Base-by-base conservation (phyloP, 768 basidiomycete genomes). In the Russula compacta region DNA sequence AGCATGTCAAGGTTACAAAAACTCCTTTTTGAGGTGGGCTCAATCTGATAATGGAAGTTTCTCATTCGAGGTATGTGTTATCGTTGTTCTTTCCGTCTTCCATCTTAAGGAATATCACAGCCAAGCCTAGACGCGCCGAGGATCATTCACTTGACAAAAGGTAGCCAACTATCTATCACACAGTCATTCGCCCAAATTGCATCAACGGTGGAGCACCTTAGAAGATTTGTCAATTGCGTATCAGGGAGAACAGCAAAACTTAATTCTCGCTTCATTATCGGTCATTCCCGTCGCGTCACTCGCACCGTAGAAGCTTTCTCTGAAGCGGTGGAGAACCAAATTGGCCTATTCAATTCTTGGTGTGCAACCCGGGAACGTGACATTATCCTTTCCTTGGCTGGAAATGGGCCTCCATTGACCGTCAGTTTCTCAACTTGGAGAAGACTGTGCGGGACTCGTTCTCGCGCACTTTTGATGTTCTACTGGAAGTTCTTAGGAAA, bases 261-360 rank as follows among this genome's bases (percentile, higher is more conserved):
- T 68, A 69, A 36, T 55, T 65, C 48, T 53, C 62, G 39, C 57
- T 29, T 29, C 24, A 51, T 50, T 61, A 15, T 54, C 38, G 38
- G 60, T 53, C 56, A 62, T 39, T 51, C 51, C 50, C 49, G 40
- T 57, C 62, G 68, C 60, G 67, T 66, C 10, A 82, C 83, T 10
- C 80, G 79, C 36, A 90, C 87, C 0, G 72, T 89, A n/a, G 88
- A 92, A 69, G 91, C 91, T 0, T 91, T 91, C 69, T 82, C 86
- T 1, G 88, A 91, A 58, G 89, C 88, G 0, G 73, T 92, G 49
- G 82, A 83, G 61, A 65, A 73, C 21, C 82, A 87, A 58, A 73
- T 90, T 4, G 78, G 76, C 21, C 63, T 63, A 4, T 82, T 92
- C 62, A 80, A 88, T 58, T 69, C 67, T 6, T 92, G 89, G 87